Conservation (phyloP, 2,329 filamentous ascomycete genomes). For the Cryphonectria radicalis region DNA sequence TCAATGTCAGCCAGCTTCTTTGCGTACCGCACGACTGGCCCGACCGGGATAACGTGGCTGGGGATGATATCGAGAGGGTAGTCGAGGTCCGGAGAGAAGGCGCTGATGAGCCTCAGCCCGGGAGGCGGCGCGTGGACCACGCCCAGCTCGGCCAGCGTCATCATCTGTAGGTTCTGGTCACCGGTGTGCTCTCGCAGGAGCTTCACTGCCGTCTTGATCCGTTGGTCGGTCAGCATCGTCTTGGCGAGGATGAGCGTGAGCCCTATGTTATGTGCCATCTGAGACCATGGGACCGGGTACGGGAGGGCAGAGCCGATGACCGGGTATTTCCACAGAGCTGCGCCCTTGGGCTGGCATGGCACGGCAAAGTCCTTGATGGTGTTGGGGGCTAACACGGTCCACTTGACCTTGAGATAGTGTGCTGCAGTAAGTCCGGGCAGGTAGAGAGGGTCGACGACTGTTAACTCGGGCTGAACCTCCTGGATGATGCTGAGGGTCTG, state of each 20-base stretch:
- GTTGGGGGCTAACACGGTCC: conserved; percentile 34
- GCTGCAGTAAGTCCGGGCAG: conserved; percentile 47
- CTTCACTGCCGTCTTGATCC: conserved; percentile 32
- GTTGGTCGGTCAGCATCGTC: conserved; percentile 30
- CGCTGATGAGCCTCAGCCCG: conserved; percentile 35
- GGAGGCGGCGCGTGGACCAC: conserved; percentile 29
- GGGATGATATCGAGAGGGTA: conserved; percentile 45
- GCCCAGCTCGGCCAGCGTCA: conserved; percentile 33
- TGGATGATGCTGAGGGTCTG: conserved; percentile 36
- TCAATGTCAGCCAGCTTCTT: conserved; percentile 42
- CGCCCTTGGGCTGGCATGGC: conserved; percentile 43
- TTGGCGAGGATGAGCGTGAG: conserved; percentile 39
- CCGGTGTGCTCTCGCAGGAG: conserved; percentile 34
- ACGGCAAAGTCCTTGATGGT: conserved; percentile 45
- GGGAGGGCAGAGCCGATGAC: conserved; percentile 49
- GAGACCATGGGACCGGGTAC: conserved; percentile 50
- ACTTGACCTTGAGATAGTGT: conserved; percentile 37
- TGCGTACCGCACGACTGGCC: conserved; percentile 48
- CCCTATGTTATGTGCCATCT: conserved; percentile 48
- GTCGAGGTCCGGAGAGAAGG: conserved; percentile 41
- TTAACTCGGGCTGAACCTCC: conserved; percentile 39
- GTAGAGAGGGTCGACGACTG: conserved; percentile 40
- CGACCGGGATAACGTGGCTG: conserved; percentile 47
- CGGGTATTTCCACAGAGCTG: conserved; percentile 44
- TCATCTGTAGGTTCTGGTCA: conserved; percentile 30